These are phyloP conservation scores for Plenodomus tracheiphilus DNA, from an alignment of 2,329 filamentous ascomycete species.

Conservation along the genomic window DNA sequence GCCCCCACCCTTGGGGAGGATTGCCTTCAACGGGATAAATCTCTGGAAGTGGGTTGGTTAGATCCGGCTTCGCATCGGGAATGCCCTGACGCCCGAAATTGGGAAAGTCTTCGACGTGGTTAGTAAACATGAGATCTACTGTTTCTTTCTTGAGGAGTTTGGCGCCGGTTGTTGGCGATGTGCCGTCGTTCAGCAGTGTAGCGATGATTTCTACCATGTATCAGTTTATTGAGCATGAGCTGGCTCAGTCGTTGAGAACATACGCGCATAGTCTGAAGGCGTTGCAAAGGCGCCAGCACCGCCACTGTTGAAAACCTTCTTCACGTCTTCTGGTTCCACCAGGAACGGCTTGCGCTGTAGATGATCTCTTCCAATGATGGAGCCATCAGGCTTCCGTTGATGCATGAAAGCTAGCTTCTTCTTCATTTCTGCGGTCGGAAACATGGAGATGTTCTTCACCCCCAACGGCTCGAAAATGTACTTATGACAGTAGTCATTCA, in stretches of 20 bases:
- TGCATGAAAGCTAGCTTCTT: constrained; percentile 61
- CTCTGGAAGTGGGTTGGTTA: constrained; percentile 55
- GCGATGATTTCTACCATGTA: constrained; percentile 58
- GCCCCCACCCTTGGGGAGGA: constrained; percentile 65
- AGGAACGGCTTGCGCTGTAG: constrained; percentile 53
- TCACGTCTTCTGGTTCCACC: constrained; percentile 48
- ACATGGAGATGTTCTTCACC: constrained; percentile 57
- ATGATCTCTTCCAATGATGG: constrained; percentile 52
- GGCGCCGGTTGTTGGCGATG: constrained; percentile 57
- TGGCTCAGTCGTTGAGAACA: constrained; percentile 23
- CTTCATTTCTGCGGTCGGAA: constrained; percentile 60
- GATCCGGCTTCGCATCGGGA: constrained; percentile 53
- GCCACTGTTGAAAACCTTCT: constrained; percentile 58
- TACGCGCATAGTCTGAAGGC: constrained; percentile 63
- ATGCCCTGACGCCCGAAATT: constrained; percentile 54
- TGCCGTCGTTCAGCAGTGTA: constrained; percentile 65
- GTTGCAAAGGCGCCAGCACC: constrained; percentile 64
- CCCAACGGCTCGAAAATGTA: constrained; percentile 51
- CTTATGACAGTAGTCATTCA: constrained; percentile 51
- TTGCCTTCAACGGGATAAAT: constrained; percentile 51
- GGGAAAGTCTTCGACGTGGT: constrained; percentile 60
- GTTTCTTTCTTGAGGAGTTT: constrained; percentile 61
- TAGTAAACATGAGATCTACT: constrained; percentile 66
- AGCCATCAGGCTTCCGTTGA: constrained; percentile 50
- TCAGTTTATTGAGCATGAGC: constrained; percentile 7